These are phyloP conservation scores for Suhomyces sp. DNA, from an alignment of 805 yeast species.

Conservation along the genomic window DNA sequence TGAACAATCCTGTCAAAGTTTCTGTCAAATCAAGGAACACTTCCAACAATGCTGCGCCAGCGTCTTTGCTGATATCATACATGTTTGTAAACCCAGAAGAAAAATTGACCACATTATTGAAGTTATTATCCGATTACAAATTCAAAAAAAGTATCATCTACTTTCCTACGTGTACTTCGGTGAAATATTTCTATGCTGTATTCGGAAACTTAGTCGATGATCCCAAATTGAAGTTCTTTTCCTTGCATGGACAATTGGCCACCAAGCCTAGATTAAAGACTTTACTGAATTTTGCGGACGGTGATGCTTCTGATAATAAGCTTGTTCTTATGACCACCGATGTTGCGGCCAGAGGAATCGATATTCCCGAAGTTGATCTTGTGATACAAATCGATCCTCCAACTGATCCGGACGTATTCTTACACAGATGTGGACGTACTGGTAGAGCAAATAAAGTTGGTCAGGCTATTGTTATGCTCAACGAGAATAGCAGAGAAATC, in stretches of 20 bases:
- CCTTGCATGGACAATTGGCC: constrained; percentile 89
- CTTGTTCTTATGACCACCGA: constrained; percentile 85
- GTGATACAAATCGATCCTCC: constrained; percentile 97
- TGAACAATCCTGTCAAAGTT: constrained; percentile 89
- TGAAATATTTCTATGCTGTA: constrained; percentile 68
- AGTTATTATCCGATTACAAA: constrained; percentile 50
- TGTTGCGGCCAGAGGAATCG: constrained; percentile 98
- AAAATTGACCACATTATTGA: constrained; percentile 60
- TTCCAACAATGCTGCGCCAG: constrained; percentile 51
- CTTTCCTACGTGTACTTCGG: constrained; percentile 86
- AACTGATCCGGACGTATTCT: constrained; percentile 83
- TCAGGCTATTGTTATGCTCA: constrained; percentile 70
- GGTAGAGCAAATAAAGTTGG: constrained; percentile 90
- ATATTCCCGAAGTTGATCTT: constrained; percentile 90
- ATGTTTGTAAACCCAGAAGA: constrained; percentile 55
- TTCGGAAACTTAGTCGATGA: constrained; percentile 42
- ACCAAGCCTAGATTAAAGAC: constrained; percentile 78
- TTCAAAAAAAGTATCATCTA: constrained; percentile 85
- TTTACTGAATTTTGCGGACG: constrained; percentile 55
- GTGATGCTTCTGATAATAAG: constrained; percentile 40
- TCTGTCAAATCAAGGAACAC: constrained; percentile 59
- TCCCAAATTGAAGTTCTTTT: constrained; percentile 49
- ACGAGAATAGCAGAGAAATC: constrained; percentile 70
- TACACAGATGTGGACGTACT: constrained; percentile 94
- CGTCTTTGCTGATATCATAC: constrained; percentile 61